Base-by-base conservation (phyloP, 345 rosid genomes). In the Bruguiera gymnorhiza region DNA sequence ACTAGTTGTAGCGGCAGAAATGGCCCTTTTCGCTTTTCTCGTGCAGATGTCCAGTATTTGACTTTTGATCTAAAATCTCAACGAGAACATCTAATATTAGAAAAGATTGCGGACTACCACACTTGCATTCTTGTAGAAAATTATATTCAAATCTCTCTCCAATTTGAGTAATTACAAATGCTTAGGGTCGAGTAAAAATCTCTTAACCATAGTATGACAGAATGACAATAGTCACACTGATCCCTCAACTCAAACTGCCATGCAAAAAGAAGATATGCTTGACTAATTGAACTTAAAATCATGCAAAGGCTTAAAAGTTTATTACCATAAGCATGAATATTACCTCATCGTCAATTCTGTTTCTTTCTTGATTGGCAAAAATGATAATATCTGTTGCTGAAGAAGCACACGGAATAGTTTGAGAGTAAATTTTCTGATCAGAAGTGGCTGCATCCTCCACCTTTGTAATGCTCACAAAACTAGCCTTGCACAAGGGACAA, bases 351-450 rank as follows among this genome's bases (percentile, higher is more conserved):
- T 66, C 81, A 76, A 73, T 75, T 60, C 62, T 37, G 6, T 23
- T 69, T 67, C 80, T 79, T 73, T 76, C 91, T 56, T 69, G 85
- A 78, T 75, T 79, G 51, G 81, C 65, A 36, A 82, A 69, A 70
- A 87, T 48, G 65, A 79, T 81, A 51, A 72, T 74, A 78, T 85
- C 83, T 10, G 63, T 74, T 34, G 81, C 62, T 65, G 88, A 81
- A 59, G 73, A 66, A 57, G 80, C 72, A 78, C 74, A 76, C 9
- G 98, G 99, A 59, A 87, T 78, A 56, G 94, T 90, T 82, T 92
- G 97, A 60, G 97, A 92, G 67, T 88, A 95, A 74, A 90, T 89
- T 77, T 92, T 95, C 76, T 95, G 99, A 85, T 95, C 99, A 48
- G 78, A 85, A 69, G 83, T 73, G 65, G 79, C 86, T 48, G 91